Percentiles rank a stretch among this genome's conserved stretches.
Conservation (phyloP, 495 filamentous ascomycete genomes). For the Penicillium lividum region DNA sequence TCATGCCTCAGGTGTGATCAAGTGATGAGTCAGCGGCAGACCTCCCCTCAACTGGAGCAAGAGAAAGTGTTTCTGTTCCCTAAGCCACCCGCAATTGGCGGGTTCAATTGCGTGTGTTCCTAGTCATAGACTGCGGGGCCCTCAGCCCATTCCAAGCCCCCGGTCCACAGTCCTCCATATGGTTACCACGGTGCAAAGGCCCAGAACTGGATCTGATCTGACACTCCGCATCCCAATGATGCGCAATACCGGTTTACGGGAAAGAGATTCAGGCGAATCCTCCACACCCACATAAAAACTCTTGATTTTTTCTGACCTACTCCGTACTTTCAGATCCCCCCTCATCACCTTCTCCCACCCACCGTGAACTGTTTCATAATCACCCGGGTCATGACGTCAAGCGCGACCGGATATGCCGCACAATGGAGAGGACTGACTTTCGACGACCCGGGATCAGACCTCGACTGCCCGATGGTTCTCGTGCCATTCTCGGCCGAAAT, state of each 20-base stretch:
- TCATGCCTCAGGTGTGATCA: no score
- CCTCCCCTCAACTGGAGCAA: no score
- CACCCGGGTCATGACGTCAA: constrained; percentile 20
- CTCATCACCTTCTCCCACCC: not conserved
- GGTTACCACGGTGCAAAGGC: constrained; percentile 1
- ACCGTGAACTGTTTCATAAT: not conserved
- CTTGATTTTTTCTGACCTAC: not conserved
- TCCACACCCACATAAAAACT: not conserved
- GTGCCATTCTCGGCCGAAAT: constrained; percentile 8
- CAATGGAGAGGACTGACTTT: constrained; percentile 7
- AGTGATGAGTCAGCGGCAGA: no score
- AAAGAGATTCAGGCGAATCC: not conserved
- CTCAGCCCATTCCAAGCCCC: not conserved
- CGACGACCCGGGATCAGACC: constrained; percentile 26
- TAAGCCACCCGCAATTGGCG: constrained; percentile 10
- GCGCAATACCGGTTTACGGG: constrained; percentile 1
- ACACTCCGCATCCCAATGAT: constrained; percentile 1
- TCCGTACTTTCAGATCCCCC: not conserved
- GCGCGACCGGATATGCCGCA: constrained; percentile 12
- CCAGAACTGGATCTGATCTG: constrained; percentile 6
- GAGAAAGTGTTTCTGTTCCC: no score
- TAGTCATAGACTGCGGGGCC: constrained; percentile 16
- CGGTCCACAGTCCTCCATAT: constrained; percentile 5
- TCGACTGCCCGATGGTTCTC: constrained; percentile 7
- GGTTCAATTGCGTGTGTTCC: constrained; percentile 14